A percentile compares a stretch with the other conserved stretches of the same genome.
Evolutionary conservation across 202 grass and related monocot species (phyloP).

Genomic region (Brachypodium distachyon): DNA sequence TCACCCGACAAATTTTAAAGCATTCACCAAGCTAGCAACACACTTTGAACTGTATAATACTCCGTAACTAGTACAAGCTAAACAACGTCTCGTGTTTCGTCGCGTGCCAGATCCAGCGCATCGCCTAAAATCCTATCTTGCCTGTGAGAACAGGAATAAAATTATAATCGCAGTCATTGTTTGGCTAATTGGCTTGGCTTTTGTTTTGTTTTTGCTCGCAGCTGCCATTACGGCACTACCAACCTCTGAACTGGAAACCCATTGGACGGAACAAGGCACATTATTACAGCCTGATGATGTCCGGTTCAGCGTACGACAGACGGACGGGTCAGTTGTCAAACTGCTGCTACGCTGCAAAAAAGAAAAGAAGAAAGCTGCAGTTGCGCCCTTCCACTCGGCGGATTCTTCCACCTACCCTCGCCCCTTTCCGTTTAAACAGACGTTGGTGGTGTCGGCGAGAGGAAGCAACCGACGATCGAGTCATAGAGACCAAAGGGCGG

Average conservation of each 20-base stretch:
- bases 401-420: constrained; percentile 30
- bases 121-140: background rate
- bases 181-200: background rate
- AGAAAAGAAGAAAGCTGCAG: background rate
- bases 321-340: background rate
- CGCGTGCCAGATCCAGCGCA: background rate
- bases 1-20: background rate
- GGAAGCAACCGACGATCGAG: constrained; percentile 25
- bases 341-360: background rate
- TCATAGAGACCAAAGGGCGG: background rate
- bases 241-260: background rate
- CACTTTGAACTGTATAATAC: constrained; percentile 11
- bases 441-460: constrained; percentile 42
- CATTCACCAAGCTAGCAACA: background rate
- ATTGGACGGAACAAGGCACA: constrained; percentile 5
- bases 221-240: background rate
- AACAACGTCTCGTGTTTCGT: background rate
- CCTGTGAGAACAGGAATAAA: background rate
- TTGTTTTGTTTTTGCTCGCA: background rate
- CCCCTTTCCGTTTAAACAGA: constrained; percentile 18
- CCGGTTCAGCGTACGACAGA: background rate
- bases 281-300: constrained; percentile 2
- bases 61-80: background rate
- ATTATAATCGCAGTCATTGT: no score
- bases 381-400: constrained; percentile 12